Evolutionary conservation across 352 stramenopile genomes (phyloP).

Genomic region (Thraustotheca clavata): DNA sequence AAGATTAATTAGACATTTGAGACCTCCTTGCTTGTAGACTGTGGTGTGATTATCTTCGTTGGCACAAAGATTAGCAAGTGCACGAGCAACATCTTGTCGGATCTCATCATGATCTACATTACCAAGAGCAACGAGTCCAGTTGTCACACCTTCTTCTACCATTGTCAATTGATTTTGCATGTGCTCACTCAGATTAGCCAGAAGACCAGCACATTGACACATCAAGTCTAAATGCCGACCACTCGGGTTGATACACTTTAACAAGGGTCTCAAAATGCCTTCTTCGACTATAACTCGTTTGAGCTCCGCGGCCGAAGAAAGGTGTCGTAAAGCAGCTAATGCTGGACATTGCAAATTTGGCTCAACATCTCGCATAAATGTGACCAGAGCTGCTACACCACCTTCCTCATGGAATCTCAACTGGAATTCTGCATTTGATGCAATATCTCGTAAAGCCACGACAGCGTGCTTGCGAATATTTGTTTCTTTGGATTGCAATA

Average conservation of each 20-base stretch:
- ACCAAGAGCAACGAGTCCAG: conserved; percentile 72
- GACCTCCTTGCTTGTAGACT: conserved; percentile 88
- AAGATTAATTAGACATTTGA: conserved; percentile 86
- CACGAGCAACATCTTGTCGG: conserved; percentile 88
- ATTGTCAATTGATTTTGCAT: conserved; percentile 86
- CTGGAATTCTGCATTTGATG: conserved; percentile 84
- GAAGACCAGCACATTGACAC: conserved; percentile 88
- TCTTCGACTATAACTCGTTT: conserved; percentile 81
- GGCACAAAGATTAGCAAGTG: conserved; percentile 89
- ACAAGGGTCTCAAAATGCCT: conserved; percentile 69
- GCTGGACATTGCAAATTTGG: conserved; percentile 83
- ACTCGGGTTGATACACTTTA: conserved; percentile 72
- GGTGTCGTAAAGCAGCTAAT: conserved; percentile 86
- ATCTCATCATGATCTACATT: conserved; percentile 85
- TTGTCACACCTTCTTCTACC: conserved; percentile 84
- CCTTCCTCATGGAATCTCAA: conserved; percentile 82
- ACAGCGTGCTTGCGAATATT: conserved; percentile 90
- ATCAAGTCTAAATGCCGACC: conserved; percentile 86
- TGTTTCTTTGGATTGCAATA: conserved; percentile 85
- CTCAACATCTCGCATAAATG: conserved; percentile 84
- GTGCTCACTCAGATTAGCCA: conserved; percentile 92
- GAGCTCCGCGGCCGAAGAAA: conserved; percentile 71
- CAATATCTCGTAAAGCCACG: conserved; percentile 84
- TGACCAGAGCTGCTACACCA: conserved; percentile 78
- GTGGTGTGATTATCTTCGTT: conserved; percentile 93